Evolutionary conservation across 768 basidiomycete species (phyloP).

Genomic region (Pilatotrama ljubarskyi): DNA sequence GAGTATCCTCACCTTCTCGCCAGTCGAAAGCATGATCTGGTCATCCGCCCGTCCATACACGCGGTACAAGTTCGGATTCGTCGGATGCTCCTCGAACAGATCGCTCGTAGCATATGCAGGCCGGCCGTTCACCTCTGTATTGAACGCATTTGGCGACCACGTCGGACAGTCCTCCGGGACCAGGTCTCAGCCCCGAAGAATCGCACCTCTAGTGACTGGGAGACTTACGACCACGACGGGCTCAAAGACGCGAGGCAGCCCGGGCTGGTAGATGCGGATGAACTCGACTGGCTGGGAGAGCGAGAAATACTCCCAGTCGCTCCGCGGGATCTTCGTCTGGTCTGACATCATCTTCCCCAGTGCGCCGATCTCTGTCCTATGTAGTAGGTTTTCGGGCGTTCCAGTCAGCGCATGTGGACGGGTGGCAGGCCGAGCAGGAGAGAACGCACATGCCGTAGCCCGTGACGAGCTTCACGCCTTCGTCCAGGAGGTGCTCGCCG

Average conservation of each 20-base stretch:
- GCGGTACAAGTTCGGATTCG: conserved; percentile 36
- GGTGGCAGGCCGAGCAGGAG: not conserved
- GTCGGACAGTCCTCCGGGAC: conserved; percentile 16
- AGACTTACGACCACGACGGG: conserved; percentile 38
- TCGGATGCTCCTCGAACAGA: conserved; percentile 43
- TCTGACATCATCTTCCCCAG: not conserved
- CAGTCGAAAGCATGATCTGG: conserved; percentile 45
- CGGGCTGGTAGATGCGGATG: conserved; percentile 35
- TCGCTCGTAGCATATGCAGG: conserved; percentile 42
- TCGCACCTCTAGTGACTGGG: not conserved
- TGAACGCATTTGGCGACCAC: conserved; percentile 16
- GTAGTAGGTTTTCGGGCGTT: too few relatives aligned
- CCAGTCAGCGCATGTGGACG: too few relatives aligned
- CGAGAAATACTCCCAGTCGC: conserved; percentile 39
- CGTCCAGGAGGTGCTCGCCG: conserved; percentile 35
- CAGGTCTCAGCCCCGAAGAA: not conserved
- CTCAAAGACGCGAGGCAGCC: conserved; percentile 35
- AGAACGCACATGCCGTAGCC: conserved; percentile 40
- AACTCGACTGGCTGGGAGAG: conserved; percentile 24
- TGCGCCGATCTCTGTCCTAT: conserved; percentile 21
- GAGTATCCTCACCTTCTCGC: conserved; percentile 34
- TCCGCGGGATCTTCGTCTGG: not conserved
- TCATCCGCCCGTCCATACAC: conserved; percentile 46
- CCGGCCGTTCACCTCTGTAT: conserved; percentile 27
- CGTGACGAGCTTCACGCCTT: conserved; percentile 35